phyloP scores from a whole-genome alignment of 768 basidiomycete genomes.

The Tulasnella sp. region DNA sequence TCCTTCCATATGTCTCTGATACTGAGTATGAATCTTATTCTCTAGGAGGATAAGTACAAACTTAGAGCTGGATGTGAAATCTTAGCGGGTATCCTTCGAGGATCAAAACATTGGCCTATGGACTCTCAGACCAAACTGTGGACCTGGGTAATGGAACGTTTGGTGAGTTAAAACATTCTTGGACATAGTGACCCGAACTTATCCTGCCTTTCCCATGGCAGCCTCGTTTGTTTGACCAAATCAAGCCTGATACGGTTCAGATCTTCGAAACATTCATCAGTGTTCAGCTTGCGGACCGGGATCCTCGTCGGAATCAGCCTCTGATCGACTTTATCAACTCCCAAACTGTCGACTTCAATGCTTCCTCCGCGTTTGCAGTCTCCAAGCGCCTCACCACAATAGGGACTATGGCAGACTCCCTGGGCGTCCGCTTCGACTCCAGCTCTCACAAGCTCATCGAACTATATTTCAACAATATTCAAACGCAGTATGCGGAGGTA shows the following conservation, averaged over 20 bases:
- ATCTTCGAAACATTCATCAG: slow-evolving; percentile 65
- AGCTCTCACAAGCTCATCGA: slow-evolving; percentile 58
- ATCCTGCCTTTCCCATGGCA: neutral
- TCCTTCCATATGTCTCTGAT: neutral
- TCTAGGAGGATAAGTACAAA: slow-evolving; percentile 57
- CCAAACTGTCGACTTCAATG: slow-evolving; percentile 69
- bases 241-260: slow-evolving; percentile 73
- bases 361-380: slow-evolving; percentile 82
- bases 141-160: slow-evolving; percentile 55
- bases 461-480: slow-evolving; percentile 61
- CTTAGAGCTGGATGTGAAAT: slow-evolving; percentile 73
- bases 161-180: slow-evolving; percentile 24
- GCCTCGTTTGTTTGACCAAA: slow-evolving; percentile 53
- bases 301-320: slow-evolving; percentile 66
- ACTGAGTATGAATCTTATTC: neutral
- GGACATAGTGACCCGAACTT: neutral
- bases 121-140: slow-evolving; percentile 46
- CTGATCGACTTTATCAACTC: slow-evolving; percentile 68
- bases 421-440: slow-evolving; percentile 56
- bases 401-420: slow-evolving; percentile 52
- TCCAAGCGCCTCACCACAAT: slow-evolving; percentile 62
- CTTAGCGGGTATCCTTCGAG: slow-evolving; percentile 63
- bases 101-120: slow-evolving; percentile 76
- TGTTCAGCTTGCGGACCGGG: slow-evolving; percentile 54
- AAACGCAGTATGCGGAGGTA: slow-evolving; percentile 82